Evolutionary conservation across 2,329 filamentous ascomycete species (phyloP).

Genomic region (Sporothrix phasma): DNA sequence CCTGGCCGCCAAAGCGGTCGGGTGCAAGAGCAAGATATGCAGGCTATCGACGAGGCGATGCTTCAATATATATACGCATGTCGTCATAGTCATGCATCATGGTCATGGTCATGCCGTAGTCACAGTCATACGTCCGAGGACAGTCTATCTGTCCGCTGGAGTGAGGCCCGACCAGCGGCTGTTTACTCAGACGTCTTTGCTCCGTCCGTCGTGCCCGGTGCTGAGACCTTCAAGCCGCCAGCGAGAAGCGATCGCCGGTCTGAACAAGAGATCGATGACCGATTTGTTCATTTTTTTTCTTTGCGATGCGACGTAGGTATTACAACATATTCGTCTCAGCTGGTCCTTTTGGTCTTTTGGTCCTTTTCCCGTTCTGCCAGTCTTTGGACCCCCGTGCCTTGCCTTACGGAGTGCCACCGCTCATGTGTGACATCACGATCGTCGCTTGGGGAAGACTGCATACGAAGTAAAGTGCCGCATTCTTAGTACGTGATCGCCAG

Average conservation of each 20-base stretch:
- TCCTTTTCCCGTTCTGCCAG: neutral
- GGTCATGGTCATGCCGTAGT: too few relatives aligned
- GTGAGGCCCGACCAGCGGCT: neutral
- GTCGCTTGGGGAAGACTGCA: neutral
- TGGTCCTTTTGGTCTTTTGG: neutral
- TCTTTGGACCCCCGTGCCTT: neutral
- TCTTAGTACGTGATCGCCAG: too few relatives aligned
- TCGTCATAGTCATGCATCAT: too few relatives aligned
- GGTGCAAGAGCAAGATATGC: too few relatives aligned
- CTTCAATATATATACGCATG: too few relatives aligned
- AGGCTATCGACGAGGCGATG: neutral
- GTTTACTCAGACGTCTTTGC: too few relatives aligned
- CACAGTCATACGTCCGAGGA: too few relatives aligned
- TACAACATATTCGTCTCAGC: neutral
- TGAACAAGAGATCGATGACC: neutral
- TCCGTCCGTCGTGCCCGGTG: too few relatives aligned
- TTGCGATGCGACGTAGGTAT: too few relatives aligned
- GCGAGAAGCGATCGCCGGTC: neutral
- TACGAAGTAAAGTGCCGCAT: too few relatives aligned
- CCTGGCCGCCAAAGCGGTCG: neutral
- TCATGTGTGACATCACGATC: conserved; percentile 15
- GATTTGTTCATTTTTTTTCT: neutral
- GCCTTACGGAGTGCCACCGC: neutral
- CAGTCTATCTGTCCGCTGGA: conserved; percentile 5
- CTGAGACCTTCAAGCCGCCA: neutral